Base-by-base conservation (phyloP, 73 alveolate species). In the Paramecium tetraurelia region DNA sequence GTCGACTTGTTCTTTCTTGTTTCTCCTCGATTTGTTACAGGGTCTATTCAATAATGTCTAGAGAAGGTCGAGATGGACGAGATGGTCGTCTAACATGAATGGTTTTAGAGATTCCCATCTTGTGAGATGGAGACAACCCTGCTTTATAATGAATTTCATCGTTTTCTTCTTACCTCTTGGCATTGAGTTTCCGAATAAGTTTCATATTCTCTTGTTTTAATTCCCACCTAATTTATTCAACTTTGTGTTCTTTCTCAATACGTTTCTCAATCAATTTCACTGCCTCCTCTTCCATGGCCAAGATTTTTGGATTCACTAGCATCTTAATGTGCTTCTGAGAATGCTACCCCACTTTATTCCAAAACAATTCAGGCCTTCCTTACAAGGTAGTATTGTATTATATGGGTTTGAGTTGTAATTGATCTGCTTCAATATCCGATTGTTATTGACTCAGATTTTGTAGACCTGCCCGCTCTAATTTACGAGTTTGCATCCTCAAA, bases 261-360 rank as follows among this genome's bases (percentile, higher is more conserved):
- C 59, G 16, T 75, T 75, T 75, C 6, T 41, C 59, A 38, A 75
- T 75, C n/a, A 38, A 38, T 41, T 75, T 75, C 3, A 75, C 59
- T 35, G 87, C 87, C 69, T 75, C 69, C 11, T 75, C 87, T 38
- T 75, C 87, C 87, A 75, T 75, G 3, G 87, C 87, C 31, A 75
- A 22, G 4, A 75, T 75, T 35, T 38, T 29, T 2, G 87, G 87
- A 75, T 75, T 75, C 10, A 75, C 59, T n/a, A 75, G 21, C 87
- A 75, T 38, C n/a, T 11, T 41, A 21, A 75, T 41, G 12, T 75
- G 87, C 10, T 75, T 75, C 69, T 75, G 16, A 18, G 87, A 75
- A 33, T 75, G 59, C 33, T 29, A 5, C 1, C 87, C 87, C 2
- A 75, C 87, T 41, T 75, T 38, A 35, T 75, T 75, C 87, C 87